Base-by-base conservation (phyloP, 2,329 filamentous ascomycete genomes). In the Ascochyta clinopodiicola region DNA sequence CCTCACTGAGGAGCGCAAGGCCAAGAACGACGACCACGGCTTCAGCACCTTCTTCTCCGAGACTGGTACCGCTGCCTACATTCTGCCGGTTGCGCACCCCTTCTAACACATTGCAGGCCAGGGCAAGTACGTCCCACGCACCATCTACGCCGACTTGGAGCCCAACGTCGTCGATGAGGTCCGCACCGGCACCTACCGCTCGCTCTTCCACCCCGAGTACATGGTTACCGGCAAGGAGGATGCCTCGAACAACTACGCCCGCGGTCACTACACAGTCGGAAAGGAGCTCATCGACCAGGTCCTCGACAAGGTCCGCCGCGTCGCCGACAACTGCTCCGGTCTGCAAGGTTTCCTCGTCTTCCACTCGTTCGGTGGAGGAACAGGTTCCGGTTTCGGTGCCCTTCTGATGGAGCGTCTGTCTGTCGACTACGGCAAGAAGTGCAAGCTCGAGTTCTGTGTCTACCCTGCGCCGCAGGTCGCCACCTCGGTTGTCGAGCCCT, bases 31-130 rank as follows among this genome's bases (percentile, higher is more conserved):
- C 64, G 95, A 98, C 79, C 91, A 97, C 77, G 95, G 95, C 68
- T 99, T 99, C 88, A 97, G 93, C 86, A 99, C 95, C 75, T 99
- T 99, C 87, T 99, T 99, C 87, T 97, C 94, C 70, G 95, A 99
- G 86, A 98, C 95, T 75, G 94, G 95, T 98, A 91, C 69, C 82
- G 67, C 51, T 51, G 35, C 45, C 60, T 34, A 37, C 40, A 25
- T 36, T 22, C n/a, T 53, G 51, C 54, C 56, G 50, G 56, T 59
- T 52, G 45, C 53, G 57, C 49, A 63, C 35, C 44, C 39, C 51
- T 44, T 64, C 65, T 74, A 56, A 73, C 59, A 52, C 31, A 54
- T 45, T 39, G 29, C 58, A 98, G 94, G 94, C 76, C 89, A 96
- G 83, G 95, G 95, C 82, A 98, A 98, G 85, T 98, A 98, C 77